phyloP scores from a whole-genome alignment of 78 protist species.

The Dictyostelium discoideum region DNA sequence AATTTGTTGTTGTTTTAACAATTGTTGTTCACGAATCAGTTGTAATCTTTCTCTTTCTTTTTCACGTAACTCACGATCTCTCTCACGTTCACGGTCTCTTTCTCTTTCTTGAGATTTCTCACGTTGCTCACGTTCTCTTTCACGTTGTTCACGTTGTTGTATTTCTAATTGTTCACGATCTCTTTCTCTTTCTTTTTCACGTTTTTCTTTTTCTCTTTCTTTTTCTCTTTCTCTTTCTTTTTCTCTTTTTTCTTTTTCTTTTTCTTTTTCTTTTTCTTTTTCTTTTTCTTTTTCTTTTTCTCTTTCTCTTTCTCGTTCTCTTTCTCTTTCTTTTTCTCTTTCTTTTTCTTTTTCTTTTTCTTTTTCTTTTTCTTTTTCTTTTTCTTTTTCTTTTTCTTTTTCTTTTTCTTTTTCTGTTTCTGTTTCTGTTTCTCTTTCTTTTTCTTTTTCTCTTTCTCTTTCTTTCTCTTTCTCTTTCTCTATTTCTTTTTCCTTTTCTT shows the following conservation, averaged over 20 bases:
- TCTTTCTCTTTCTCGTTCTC: neutral
- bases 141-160: neutral
- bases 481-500: neutral
- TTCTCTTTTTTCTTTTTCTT: neutral
- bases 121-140: neutral
- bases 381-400: neutral
- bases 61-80: constrained; percentile 1
- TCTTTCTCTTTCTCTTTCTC: neutral
- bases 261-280: neutral
- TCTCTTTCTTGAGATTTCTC: neutral
- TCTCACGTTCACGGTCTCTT: neutral
- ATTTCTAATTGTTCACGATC: neutral
- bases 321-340: neutral
- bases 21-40: neutral
- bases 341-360: neutral
- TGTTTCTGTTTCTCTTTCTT: neutral
- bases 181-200: neutral
- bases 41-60: neutral
- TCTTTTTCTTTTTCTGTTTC: neutral
- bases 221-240: neutral
- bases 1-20: neutral
- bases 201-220: neutral
- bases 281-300: neutral
- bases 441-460: neutral
- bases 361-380: neutral